Conservation (phyloP, 352 stramenopile species). For the Globisporangium cederbergense region DNA sequence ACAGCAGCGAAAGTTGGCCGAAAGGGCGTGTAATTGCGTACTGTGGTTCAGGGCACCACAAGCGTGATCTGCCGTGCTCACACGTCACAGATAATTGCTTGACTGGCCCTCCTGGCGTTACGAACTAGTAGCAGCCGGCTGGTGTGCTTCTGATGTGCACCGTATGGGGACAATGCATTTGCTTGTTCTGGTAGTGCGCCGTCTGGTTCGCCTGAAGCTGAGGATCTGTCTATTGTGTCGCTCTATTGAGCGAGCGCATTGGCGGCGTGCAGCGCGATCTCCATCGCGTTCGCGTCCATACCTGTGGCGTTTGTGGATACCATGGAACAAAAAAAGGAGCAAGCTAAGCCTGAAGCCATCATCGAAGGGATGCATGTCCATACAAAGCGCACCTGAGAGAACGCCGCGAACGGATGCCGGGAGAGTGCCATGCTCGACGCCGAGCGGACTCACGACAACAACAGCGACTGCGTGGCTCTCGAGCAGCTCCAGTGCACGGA, state of each 20-base stretch:
- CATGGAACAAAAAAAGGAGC: not conserved
- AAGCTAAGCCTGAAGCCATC: not conserved
- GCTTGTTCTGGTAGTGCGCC: not conserved
- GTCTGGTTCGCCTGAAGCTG: not conserved
- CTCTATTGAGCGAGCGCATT: not conserved
- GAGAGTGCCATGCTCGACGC: slow-evolving; percentile 29
- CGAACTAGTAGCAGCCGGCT: not conserved
- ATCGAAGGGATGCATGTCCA: not conserved
- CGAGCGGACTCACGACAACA: slow-evolving; percentile 29
- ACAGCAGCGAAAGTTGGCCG: not conserved
- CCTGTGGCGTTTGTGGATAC: not conserved
- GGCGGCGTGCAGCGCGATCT: slow-evolving; percentile 10
- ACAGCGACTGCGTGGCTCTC: slow-evolving; percentile 18
- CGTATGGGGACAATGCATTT: not conserved
- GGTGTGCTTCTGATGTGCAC: not conserved
- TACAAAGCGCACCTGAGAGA: slow-evolving; percentile 25
- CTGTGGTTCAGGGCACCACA: not conserved
- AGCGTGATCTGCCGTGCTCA: not conserved
- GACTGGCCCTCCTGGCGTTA: not conserved
- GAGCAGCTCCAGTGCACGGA: slow-evolving; percentile 30
- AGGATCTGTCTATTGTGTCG: not conserved
- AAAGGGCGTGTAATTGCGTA: not conserved
- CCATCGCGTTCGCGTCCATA: not conserved
- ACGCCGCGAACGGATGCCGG: slow-evolving; percentile 33
- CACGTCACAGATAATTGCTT: not conserved